Conservation (phyloP, 2,329 filamentous ascomycete genomes). For the Nemania sp. region DNA sequence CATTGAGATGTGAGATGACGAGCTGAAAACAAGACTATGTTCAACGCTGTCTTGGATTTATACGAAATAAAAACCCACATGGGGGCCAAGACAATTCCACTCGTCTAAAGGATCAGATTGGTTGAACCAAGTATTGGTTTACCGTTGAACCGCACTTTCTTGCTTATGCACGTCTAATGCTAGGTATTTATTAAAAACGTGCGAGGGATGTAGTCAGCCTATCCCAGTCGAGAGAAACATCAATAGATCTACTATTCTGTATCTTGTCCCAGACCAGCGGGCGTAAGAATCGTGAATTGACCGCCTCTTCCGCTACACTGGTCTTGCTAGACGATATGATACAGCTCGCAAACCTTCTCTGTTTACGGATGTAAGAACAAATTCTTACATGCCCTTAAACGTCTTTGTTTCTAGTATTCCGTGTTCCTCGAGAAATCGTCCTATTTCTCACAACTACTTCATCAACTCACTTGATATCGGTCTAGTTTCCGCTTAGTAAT, state of each 20-base stretch:
- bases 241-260: slow-evolving; percentile 12
- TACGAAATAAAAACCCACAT: background rate
- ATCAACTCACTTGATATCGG: slow-evolving; percentile 12
- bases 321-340: slow-evolving; percentile 5
- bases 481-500: no score
- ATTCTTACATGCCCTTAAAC: background rate
- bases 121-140: background rate
- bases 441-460: background rate
- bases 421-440: no score
- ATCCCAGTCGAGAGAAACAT: background rate
- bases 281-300: background rate
- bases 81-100: background rate
- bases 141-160: slow-evolving; percentile 10
- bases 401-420: background rate
- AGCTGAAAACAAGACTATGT: slow-evolving; percentile 12
- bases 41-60: background rate
- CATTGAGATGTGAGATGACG: background rate
- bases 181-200: background rate
- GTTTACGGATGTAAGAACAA: background rate
- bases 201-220: background rate
- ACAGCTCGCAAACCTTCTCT: background rate
- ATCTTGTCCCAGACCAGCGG: slow-evolving; percentile 2
- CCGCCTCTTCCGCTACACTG: background rate
- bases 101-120: background rate
- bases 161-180: background rate